Evolutionary conservation across 1,284 basidiomycete species (phyloP), one percentile per base, ranked within the genome.

Genomic region (Ceratobasidium sp.): DNA sequence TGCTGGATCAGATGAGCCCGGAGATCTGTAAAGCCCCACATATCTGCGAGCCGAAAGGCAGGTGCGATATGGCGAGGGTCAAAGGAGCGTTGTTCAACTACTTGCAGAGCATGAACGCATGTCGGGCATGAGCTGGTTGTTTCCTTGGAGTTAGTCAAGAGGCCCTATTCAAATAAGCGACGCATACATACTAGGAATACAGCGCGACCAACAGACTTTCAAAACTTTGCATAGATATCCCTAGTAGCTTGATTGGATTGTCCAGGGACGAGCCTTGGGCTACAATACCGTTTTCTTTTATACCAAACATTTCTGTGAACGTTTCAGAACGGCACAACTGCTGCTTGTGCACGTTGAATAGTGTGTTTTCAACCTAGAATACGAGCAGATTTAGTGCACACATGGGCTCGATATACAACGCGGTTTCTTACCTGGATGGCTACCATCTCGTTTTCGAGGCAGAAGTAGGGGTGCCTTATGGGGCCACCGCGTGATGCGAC

Each of bases 21-120:
- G 46, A 67, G 64, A 5, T 67, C 40, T 20, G 20, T 28, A 49
- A 67, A 67, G 42, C 46, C 23, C 64, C 64, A 67, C 64, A 67
- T 67, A 23, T 67, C 44, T 39, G 64, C 64, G 20, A 67, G 42
- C 23, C 64, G 64, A 42, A 67, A 67, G 18, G 64, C 64, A 3
- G 64, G 64, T n/a, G 44, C 46, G 42, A 67, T 67, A n/a, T 44
- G 42, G 9, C 39, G 44, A 44, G 64, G n/a, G 4, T 42, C 42
- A n/a, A 42, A 42, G 42, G 55, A 20, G 7, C n/a, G 55, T 58
- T 6, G 5, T 7, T 5, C 7, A 58, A 20, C 18, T 20, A 28
- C 55, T 28, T 58, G 26, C 10, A 28, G 55, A 6, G n/a, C 18
- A 20, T 5, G 26, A 28, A 28, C 26, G 55, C 55, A 58, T 6